A percentile compares a stretch with the other conserved stretches of the same genome.
These are phyloP conservation scores for Rhodomyrtus tomentosa DNA, from an alignment of 345 rosid species.

Conservation along the genomic window DNA sequence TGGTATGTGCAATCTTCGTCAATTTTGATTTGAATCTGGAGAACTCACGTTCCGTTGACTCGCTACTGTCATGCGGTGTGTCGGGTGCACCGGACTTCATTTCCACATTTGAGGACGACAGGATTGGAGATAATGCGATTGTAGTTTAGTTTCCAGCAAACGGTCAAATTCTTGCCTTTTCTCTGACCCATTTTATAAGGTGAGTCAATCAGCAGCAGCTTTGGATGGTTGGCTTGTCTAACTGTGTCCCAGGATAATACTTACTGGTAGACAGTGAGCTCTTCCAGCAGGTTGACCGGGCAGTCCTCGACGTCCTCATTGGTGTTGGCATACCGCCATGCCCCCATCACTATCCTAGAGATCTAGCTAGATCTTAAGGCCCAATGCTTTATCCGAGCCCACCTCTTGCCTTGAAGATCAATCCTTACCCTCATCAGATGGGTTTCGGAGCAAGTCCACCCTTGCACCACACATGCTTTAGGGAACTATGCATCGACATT, in stretches of 20 bases:
- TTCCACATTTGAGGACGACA: background rate
- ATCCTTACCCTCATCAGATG: background rate
- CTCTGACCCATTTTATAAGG: background rate
- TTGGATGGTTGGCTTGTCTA: no score
- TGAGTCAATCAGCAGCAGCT: background rate
- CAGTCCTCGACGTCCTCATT: background rate
- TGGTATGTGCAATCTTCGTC: background rate
- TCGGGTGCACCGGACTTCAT: background rate
- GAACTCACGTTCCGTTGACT: background rate
- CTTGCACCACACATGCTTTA: background rate
- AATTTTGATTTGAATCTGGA: background rate
- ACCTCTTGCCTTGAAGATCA: background rate
- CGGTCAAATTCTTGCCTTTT: background rate
- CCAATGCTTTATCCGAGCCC: background rate
- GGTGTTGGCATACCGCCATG: background rate
- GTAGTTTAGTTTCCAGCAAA: background rate
- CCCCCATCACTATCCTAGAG: background rate
- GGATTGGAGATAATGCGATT: background rate
- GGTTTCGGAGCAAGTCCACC: background rate
- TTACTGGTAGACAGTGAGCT: background rate
- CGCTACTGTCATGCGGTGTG: background rate
- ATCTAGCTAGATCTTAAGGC: no score
- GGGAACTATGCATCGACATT: background rate
- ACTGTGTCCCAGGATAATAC: no score
- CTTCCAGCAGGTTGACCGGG: background rate